Base-by-base conservation (phyloP, 2,329 filamentous ascomycete species). In the Fusarium dimerum region DNA sequence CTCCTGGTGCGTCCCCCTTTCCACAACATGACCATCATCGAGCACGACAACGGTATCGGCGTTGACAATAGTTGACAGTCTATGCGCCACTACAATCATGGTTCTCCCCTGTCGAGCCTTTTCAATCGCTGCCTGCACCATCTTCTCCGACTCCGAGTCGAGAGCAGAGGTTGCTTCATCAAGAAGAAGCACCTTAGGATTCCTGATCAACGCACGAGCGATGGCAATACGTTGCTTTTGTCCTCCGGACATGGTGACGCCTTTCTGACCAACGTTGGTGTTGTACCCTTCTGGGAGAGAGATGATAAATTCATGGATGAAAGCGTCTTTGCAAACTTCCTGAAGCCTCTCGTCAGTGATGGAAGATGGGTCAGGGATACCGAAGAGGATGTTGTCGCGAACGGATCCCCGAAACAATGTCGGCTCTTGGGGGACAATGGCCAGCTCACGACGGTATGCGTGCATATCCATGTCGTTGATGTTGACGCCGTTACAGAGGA, bases 171-270 rank as follows among this genome's bases (percentile, higher is more conserved):
- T 91, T 6, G 90, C 90, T 75, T 94, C 90, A 64, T 94, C 90
- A 1, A 95, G 81, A 1, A 94, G 81, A 5, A 97, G 75, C 54
- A 97, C 86, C 71, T 90, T 92, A 7, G 94, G 93, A 64, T 96
- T 85, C 15, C 93, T 87, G 40, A 97, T 85, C 12, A 97, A 78
- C 0, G 93, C 94, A 5, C 93, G 86, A 4, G 94, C 93, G 68
- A 97, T 97, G 45, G 92, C 93, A 36, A 97, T 87, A 54, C 94
- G 89, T 73, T 97, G 93, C 69, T 96, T 96, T 73, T 97, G 94
- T 0, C 93, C 94, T 50, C 94, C 93, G 2, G 88, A 92, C 15
- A 96, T 76, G 68, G 97, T 83, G 15, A 84, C 82, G 42, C 93
- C 94, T 75, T 96, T 96, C 69, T 82, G 89, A 30, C 94, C 93